Base-by-base conservation (phyloP, 257 asterid species). In the Forsythia suspensa region DNA sequence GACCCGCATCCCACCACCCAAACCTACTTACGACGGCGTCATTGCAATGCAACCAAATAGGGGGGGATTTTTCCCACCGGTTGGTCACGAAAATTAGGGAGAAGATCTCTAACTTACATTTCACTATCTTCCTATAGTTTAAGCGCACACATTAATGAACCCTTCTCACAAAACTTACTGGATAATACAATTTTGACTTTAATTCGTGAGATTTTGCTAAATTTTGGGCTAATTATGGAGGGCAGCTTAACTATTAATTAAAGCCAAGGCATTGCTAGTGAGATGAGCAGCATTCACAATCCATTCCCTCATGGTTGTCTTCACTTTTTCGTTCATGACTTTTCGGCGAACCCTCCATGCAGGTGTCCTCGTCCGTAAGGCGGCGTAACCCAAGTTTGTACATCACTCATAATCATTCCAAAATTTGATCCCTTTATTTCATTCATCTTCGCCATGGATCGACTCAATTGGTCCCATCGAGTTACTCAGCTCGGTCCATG, bases 331-430 rank as follows among this genome's bases (percentile, higher is more conserved):
- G 44, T 70, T 81, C 84, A 79, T 79, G 0, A 48, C 63, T 86
- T 85, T 9, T 92, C 94, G 42, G 84, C 76, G 42, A 91, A 93
- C 29, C 95, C 0, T 91, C 97, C 61, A 80, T 86, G 81, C 97
- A 93, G 0, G 97, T 90, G 59, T 90, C 92, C 16, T 87, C 94
- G 21, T 93, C 89, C 0, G 97, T 92, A 92, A 77, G 70, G 97
- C 97, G 21, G 94, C 94, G 80, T 97, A 70, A 86, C 88, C 34
- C 34, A 29, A 29, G 34, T 29, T 29, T 29, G 34, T 29, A 29
- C 34, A 29, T 1, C 34, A 29, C 34, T 29, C 0, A 29, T 29
- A 29, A 29, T 29, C 34, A 29, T 29, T 29, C 34, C 34, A 29
- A 24, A 24, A 16, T 90, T 77, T 3, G 85, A 18, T 4, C 87